phyloP scores from a whole-genome alignment of 345 rosid genomes.

The Isatis tinctoria region DNA sequence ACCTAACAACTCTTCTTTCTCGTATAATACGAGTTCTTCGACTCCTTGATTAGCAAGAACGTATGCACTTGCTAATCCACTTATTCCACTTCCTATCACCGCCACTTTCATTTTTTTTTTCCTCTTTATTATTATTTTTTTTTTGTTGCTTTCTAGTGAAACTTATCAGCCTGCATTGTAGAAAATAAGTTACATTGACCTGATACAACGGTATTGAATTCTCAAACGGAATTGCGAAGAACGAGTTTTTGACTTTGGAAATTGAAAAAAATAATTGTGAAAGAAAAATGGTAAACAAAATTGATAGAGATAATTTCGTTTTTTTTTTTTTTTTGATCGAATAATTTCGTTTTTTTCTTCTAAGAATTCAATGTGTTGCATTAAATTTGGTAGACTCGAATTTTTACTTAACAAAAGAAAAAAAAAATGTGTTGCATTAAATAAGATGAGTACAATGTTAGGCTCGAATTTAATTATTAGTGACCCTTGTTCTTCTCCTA shows the following conservation, averaged over 20 bases:
- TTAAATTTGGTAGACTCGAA: neutral
- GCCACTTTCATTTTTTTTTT: constrained; percentile 50
- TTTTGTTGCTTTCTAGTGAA: too few species aligned
- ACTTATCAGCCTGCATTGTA: constrained; percentile 17
- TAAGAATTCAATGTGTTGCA: neutral
- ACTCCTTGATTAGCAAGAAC: constrained; percentile 43
- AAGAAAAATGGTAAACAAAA: too few species aligned
- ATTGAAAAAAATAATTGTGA: neutral
- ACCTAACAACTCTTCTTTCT: constrained; percentile 58
- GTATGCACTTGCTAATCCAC: constrained; percentile 61
- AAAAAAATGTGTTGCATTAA: neutral
- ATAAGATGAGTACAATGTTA: neutral
- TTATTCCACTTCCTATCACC: constrained; percentile 68
- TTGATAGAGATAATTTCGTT: neutral
- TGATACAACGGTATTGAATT: neutral
- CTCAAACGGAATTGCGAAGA: constrained; percentile 1
- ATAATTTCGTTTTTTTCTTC: neutral
- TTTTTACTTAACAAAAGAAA: neutral
- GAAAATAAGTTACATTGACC: constrained; percentile 24
- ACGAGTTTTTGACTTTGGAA: neutral
- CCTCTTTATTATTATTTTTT: neutral
- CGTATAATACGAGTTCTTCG: constrained; percentile 50
- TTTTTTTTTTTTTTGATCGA: neutral
- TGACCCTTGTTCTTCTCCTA: constrained; percentile 15
- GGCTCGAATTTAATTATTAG: constrained; percentile 4